Conservation (phyloP, 202 grass and related monocot species). For the Cymbopogon flexuosus region DNA sequence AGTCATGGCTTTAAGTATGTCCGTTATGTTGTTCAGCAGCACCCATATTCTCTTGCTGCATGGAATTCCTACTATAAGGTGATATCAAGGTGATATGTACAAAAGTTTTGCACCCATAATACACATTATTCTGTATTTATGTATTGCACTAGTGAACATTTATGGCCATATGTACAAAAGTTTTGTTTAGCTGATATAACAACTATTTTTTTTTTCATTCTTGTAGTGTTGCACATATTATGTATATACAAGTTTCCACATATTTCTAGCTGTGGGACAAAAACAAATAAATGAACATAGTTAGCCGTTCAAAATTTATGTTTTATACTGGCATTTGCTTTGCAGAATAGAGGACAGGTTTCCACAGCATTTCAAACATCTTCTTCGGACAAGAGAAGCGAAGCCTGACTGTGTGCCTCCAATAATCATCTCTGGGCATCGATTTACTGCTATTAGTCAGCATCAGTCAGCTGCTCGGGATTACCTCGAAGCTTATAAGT, state of each 20-base stretch:
- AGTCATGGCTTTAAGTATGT: constrained; percentile 91
- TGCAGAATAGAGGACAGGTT: constrained; percentile 66
- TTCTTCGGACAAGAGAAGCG: constrained; percentile 52
- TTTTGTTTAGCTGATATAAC: neutral
- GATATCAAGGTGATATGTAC: constrained; percentile 80
- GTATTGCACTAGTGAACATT: neutral
- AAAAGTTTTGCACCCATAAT: too few relatives aligned
- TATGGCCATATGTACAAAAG: neutral
- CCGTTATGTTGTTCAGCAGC: constrained; percentile 67
- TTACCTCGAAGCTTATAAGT: constrained; percentile 88
- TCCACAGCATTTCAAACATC: constrained; percentile 66
- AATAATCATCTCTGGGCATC: constrained; percentile 74
- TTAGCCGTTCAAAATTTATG: neutral
- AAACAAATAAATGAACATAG: neutral
- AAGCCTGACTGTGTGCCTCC: constrained; percentile 62
- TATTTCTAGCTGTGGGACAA: neutral
- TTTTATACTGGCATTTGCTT: constrained; percentile 20
- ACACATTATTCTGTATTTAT: neutral
- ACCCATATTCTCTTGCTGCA: constrained; percentile 66
- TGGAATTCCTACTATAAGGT: constrained; percentile 98
- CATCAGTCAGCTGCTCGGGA: constrained; percentile 80
- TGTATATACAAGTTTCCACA: neutral
- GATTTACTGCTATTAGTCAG: constrained; percentile 74
- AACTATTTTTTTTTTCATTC: neutral
- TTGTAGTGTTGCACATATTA: neutral